Base-by-base conservation (phyloP, 495 filamentous ascomycete species). In the Neurospora sp. region DNA sequence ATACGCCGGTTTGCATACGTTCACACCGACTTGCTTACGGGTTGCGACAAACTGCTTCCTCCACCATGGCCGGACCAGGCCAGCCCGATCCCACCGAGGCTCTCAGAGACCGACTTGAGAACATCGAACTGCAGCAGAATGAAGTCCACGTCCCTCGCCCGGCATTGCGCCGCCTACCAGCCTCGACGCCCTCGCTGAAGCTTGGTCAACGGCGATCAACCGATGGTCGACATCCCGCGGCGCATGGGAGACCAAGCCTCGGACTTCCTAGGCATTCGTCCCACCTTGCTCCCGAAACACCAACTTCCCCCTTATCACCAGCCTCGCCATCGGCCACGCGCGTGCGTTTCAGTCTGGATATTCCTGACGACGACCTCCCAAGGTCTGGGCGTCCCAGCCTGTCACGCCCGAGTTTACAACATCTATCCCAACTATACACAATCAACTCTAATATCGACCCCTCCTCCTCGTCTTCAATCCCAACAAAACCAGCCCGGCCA, bases 361-460 rank as follows among this genome's bases (percentile, higher is more conserved):
- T 39, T 68, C 45, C 4, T 22, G 27, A 38, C 18, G 42, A 71
- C n/a, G 18, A 61, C 16, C 40, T 48, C 70, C 37, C 70, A 45
- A 68, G 70, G 18, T 69, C 70, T 35, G 44, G 40, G 10, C 53
- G 53, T 37, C 53, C 53, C 14, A 65, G 53, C 22, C 27, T 65
- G 53, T 61, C 53, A 16, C 74, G 35, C 39, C 73, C 70, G 4
- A 40, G 70, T 9, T 44, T 74, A 69, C 68, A 37, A 16, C 37
- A 68, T 39, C 72, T 72, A 12, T 73, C 78, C 1, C 74, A 71
- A 10, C 76, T 80, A 9, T 80, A 80, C 73, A 80, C 79, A 7
- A 78, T 79, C 72, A 70, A 78, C 38, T 81, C 80, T 8, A 74
- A 78, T 20, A 74, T 68, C 48, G 71, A 72, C 1, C 68, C 59